Base-by-base conservation (phyloP, 345 rosid species). In the Kernera saxatilis region DNA sequence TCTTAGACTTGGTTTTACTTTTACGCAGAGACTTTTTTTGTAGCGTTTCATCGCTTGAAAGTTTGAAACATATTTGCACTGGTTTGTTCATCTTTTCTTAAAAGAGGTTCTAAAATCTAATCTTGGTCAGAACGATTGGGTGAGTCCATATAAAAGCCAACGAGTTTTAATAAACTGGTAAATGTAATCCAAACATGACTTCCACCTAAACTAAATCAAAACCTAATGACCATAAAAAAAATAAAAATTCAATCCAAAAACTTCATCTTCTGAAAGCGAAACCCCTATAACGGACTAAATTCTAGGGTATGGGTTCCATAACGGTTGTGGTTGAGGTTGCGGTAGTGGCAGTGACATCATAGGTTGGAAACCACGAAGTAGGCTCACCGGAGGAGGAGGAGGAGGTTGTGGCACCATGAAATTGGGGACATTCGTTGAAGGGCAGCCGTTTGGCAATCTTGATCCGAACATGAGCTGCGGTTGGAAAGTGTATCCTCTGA, bases 31-130 rank as follows among this genome's bases (percentile, higher is more conserved):
- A 66, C 54, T 32, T 5, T 8, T 73, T 65, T 65, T 56, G 51
- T 56, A 43, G 58, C 15, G 45, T 64, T 35, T 23, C 29, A 19
- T 67, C 36, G 9, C 36, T 15, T 50, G 23, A 40, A 19, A 70
- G 59, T 73, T 4, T 57, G 45, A 30, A 74, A 74, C 36, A 19
- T 73, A 39, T 48, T 36, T 66, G 52, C 29, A 46, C 39, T 53
- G 5, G 37, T 29, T 53, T 53, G 37, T 17, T 29, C 21, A 5
- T 45, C 46, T 58, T 37, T 21, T 57, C 23, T 36, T 14, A 9
- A 27, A 52, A 27, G 12, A 52, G 5, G 58, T 27, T 52, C 15
- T 27, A 21, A 14, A 27, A n/a, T 27, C 4, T 50, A 12, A 50
- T 5, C 3, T 50, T 49, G 30, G 61, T 35, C 19, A 46, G 51